Base-by-base conservation (phyloP, 306 rosid genomes). In the Fagus crenata region DNA sequence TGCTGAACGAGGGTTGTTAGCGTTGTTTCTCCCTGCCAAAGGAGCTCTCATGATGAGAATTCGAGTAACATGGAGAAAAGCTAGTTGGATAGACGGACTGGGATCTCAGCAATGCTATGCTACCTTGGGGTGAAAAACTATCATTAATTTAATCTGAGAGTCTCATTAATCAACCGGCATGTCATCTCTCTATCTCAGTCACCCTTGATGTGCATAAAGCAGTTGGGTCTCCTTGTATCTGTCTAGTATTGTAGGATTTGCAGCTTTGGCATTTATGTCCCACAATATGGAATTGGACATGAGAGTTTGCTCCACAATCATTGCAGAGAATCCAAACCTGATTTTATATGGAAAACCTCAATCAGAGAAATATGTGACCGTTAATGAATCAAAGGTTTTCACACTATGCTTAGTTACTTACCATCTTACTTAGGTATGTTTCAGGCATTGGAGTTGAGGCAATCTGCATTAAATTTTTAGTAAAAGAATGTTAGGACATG, bases 271-370 rank as follows among this genome's bases (percentile, higher is more conserved):
- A 92, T 81, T 89, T 92, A 59, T 79, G 93, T 1, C 81, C 97
- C 61, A 92, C 85, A 18, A 89, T 46, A 63, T 89, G 91, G 84
- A 86, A 89, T 32, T 83, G 83, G 46, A 86, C 93, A 69, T 82
- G 76, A 22, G 89, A 80, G 75, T 88, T 87, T 14, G 73, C 83
- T 63, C 93, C 89, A 82, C 94, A 92, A 60, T 92, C 97, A 83
- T 89, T 92, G 87, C 93, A 89, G 2, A 89, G 85, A 77, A 92
- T 88, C 97, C 92, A 85, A n/a, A 92, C 91, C 92, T 92, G 78
- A 15, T 81, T 61, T 54, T 53, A 46, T 73, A 13, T 53, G 67
- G 31, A 64, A 22, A 41, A 35, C 14, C 67, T 40, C 58, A 51
- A 39, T 82, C 15, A 78, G 61, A 74, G 53, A 65, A 32, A 11